Percentiles rank a stretch among this genome's conserved stretches.
Conservation (phyloP, 805 yeast species). For the Lipomyces lipofer region DNA sequence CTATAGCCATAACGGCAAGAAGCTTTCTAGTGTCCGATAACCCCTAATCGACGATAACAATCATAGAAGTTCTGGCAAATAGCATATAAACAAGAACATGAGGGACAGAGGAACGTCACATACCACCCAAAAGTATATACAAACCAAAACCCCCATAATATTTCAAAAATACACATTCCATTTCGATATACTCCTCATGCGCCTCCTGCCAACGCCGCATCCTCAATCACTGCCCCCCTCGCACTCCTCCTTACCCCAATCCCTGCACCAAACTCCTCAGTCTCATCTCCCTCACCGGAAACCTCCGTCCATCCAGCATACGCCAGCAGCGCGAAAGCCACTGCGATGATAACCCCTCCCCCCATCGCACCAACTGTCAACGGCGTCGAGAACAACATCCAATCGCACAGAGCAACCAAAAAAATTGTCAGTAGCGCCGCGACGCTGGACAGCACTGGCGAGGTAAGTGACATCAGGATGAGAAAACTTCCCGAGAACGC, state of each 20-base stretch:
- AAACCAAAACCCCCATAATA: too few species aligned
- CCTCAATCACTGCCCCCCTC: constrained; percentile 1
- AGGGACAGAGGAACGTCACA: too few species aligned
- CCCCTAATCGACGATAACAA: too few species aligned
- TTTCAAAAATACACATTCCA: too few species aligned
- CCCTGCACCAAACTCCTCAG: too few species aligned
- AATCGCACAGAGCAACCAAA: constrained; percentile 75
- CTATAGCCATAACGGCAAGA: too few species aligned
- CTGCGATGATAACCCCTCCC: constrained; percentile 69
- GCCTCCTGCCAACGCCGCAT: constrained; percentile 5
- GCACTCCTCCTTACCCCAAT: neutral
- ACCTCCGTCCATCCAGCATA: constrained; percentile 45
- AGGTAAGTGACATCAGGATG: constrained; percentile 76
- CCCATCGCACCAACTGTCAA: constrained; percentile 57
- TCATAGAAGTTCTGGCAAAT: too few species aligned
- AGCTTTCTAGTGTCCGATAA: too few species aligned
- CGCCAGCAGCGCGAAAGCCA: constrained; percentile 64
- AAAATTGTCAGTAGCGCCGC: constrained; percentile 73
- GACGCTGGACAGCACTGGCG: constrained; percentile 75
- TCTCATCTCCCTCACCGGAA: constrained; percentile 5
- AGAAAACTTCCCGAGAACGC: constrained; percentile 70
- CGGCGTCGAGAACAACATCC: constrained; percentile 60
- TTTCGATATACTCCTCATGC: too few species aligned
- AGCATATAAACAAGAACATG: too few species aligned
- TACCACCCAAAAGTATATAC: too few species aligned